Base-by-base conservation (phyloP, 805 yeast genomes). In the Myxozyma mucilagina region DNA sequence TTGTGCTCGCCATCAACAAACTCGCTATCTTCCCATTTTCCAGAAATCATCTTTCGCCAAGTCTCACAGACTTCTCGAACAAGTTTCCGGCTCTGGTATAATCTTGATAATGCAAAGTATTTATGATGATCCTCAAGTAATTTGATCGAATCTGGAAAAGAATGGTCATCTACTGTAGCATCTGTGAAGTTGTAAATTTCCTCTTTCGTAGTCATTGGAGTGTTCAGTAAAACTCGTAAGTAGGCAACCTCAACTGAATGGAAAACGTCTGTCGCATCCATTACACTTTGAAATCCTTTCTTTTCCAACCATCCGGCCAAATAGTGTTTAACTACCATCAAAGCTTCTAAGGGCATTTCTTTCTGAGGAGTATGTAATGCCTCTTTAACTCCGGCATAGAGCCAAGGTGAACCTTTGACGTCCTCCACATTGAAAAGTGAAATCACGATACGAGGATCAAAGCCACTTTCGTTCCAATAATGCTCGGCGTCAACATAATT, bases 361-460 rank as follows among this genome's bases (percentile, higher is more conserved):
- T 59, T 48, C 14, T 56, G 52, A 7, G 64, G 59, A 8, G 45
- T 14, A 47, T 61, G 56, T 57, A 24, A 59, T 3, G 56, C 43
- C 8, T 53, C 48, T 16, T 36, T 47, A 13, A 73, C 69, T 4
- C 79, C 79, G 1, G 72, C 68, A 50, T 60, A 72, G 1, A 72
- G 20, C 73, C 73, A 71, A 9, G 64, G 67, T 43, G 59, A 51
- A 11, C 70, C 71, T 34, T 63, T 55, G 8, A 73, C 66, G 16
- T 67, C 68, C 8, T 55, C 55, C 2, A 49, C 56, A 34, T 61
- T 59, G 39, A 63, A 68, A 4, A 66, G 61, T 45, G 67, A 72
- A 7, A 75, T 64, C 53, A 77, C 65, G 18, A 74, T 63, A 34
- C 75, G 67, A 4, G 75, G 76, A 51, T 76, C 79, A 7, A 73